Evolutionary conservation across 306 rosid genomes (phyloP), one percentile per base, ranked within the genome.

Genomic region (Cercis canadensis): DNA sequence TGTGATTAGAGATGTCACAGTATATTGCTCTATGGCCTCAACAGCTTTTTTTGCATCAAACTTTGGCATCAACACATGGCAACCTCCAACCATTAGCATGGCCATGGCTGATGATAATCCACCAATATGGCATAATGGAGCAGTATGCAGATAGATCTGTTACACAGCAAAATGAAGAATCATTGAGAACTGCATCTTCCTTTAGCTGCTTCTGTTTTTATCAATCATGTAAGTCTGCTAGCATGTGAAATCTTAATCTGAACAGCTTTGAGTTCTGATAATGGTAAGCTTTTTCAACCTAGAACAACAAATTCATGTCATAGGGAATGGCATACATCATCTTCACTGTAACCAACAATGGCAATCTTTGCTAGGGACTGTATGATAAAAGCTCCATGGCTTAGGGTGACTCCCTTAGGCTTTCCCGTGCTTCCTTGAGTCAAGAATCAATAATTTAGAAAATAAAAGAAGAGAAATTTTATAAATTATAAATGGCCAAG

Each of bases 91-190:
- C 89, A 90, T 82, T 41, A 90, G 87, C 89, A 89, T 74, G 57
- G 97, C 80, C 86, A 94, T 39, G 63, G 97, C 92, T 15, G 97
- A 89, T 73, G 98, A 90, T 80, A 94, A 73, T 33, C 97, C 97
- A 76, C 95, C 96, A 58, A 90, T 89, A 67, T 90, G 97, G 78
- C 97, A 90, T 64, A 94, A 67, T 61, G 98, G 98, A 73, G 98
- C 91, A 31, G 94, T 86, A 70, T 90, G 96, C 80, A 94, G 82
- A 80, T 90, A 94, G 24, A 90, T 84, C 95, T 89, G 86, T 82
- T 32, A 65, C 24, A 70, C 16, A 62, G n/a, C 70, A 73, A 66
- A 24, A 44, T 56, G 56, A 31, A 36, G 24, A 39, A 41, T 45
- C 21, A 65, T 11, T 11, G 10, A 37, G 5, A 65, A 65, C 36